Conservation (phyloP, 1,284 basidiomycete genomes). For the Ustilago tritici region DNA sequence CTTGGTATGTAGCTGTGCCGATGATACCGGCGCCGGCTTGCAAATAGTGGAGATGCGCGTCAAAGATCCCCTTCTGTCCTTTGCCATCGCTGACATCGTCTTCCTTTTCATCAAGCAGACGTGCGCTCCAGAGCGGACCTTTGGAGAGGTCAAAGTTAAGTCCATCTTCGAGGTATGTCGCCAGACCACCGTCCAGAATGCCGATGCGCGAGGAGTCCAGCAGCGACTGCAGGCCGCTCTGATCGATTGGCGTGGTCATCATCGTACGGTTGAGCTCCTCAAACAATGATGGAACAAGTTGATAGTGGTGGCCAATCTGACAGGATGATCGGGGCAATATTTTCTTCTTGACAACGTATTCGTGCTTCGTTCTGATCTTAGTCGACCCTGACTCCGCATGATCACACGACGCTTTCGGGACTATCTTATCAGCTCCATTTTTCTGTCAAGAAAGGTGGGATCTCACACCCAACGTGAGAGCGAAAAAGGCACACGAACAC, state of each 20-base stretch:
- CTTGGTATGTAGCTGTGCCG: slow-evolving; percentile 62
- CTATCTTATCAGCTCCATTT: slow-evolving; percentile 28
- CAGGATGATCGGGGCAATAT: background rate
- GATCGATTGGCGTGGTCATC: slow-evolving; percentile 31
- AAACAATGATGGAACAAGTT: background rate
- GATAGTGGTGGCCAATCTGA: background rate
- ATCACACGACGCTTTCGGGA: slow-evolving; percentile 1
- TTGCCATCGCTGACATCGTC: slow-evolving; percentile 44
- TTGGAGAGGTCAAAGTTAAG: slow-evolving; percentile 55
- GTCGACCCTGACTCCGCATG: slow-evolving; percentile 19
- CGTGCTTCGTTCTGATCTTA: background rate
- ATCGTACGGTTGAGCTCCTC: background rate
- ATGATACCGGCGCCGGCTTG: slow-evolving; percentile 60
- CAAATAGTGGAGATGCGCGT: slow-evolving; percentile 59
- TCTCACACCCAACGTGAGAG: slow-evolving; percentile 16
- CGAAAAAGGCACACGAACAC: background rate
- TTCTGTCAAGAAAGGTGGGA: background rate
- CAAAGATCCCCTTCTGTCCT: slow-evolving; percentile 44
- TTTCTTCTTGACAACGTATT: slow-evolving; percentile 5
- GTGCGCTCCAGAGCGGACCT: slow-evolving; percentile 59
- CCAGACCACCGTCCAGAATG: slow-evolving; percentile 59
- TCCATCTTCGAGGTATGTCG: slow-evolving; percentile 62
- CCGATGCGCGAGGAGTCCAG: slow-evolving; percentile 47
- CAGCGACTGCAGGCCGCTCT: slow-evolving; percentile 32
- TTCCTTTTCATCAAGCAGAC: slow-evolving; percentile 52